These are phyloP conservation scores for Spathaspora boniae DNA, from an alignment of 805 yeast genomes.

Conservation along the genomic window DNA sequence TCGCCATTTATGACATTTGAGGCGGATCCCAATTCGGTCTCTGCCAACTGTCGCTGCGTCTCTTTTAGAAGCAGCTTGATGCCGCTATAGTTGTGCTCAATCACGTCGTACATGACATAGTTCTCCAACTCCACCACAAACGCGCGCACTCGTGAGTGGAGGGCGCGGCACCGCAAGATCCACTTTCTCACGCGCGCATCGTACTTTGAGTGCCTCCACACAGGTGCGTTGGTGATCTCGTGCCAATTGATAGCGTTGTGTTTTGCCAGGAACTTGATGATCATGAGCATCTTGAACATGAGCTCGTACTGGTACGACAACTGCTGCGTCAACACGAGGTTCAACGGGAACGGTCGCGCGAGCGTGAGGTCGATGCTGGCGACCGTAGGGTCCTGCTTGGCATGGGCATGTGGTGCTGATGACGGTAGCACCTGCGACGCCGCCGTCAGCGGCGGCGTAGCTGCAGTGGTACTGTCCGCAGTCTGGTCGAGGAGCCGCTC, in stretches of 20 bases:
- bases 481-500: conserved; percentile 1
- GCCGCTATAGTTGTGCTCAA: conserved; percentile 50
- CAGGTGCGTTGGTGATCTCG: conserved; percentile 58
- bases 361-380: conserved; percentile 54
- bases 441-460: conserved; percentile 23
- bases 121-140: conserved; percentile 53
- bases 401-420: conserved; percentile 17
- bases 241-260: conserved; percentile 67
- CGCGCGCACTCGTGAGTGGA: conserved; percentile 56
- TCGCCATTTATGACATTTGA: conserved; percentile 2
- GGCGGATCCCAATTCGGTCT: conserved; percentile 6
- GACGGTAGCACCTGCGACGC: conserved; percentile 12
- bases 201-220: conserved; percentile 58
- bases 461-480: no score
- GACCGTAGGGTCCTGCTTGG: conserved; percentile 23
- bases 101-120: conserved; percentile 56
- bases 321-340: conserved; percentile 67
- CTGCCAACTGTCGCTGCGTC: conserved; percentile 3
- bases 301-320: conserved; percentile 76
- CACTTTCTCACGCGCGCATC: conserved; percentile 45
- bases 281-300: conserved; percentile 65
- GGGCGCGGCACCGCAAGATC: conserved; percentile 50
- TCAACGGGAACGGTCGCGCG: conserved; percentile 82
- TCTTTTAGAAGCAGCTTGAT: conserved; percentile 25
- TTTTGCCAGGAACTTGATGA: conserved; percentile 60